Evolutionary conservation across 176 grass and related monocot genomes (phyloP), one percentile per base, ranked within the genome.

Genomic region (Zea luxurians): DNA sequence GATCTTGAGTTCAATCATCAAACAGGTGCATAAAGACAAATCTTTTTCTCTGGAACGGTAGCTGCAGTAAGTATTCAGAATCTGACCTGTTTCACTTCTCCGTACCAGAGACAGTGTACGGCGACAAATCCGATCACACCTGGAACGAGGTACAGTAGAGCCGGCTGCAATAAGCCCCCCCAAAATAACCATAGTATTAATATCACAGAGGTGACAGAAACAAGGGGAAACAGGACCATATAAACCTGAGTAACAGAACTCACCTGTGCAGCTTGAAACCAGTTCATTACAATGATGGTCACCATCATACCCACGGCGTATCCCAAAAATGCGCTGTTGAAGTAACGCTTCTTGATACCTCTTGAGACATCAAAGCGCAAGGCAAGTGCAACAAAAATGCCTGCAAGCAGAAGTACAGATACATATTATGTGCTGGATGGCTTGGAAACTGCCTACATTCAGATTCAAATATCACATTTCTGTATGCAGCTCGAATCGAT

Each of bases 241-340:
- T 58, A 89, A 85, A 70, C 37, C 65, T 37, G 17, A 45, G 48
- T 67, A 35, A 5, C 16, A 65, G 8, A 68, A 80, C 67, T 77
- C 72, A 89, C 96, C 88, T 95, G 96, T 44, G 90, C 96, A 17
- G 96, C 96, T 84, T 92, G 92, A 80, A 99, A 92, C 92, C 92
- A 94, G 73, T 99, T 99, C 96, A 95, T 99, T 49, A 94, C 90
- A 83, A 85, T 61, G 81, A 95, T 91, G 7, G 96, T 94, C 67
- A 89, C 65, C 2, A 79, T 76, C 82, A 99, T 65, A 63, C 96
- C 96, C 16, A 69, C 74, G 8, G 71, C 70, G 45, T 95, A 95
- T 73, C 96, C 96, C 78, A 88, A 70, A 86, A 95, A 99, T 59
- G 92, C 92, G 81, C 96, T 92, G 13, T 80, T 89, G 43, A 95